Base-by-base conservation (phyloP, 2,329 filamentous ascomycete genomes). In the Diaporthe sp. region DNA sequence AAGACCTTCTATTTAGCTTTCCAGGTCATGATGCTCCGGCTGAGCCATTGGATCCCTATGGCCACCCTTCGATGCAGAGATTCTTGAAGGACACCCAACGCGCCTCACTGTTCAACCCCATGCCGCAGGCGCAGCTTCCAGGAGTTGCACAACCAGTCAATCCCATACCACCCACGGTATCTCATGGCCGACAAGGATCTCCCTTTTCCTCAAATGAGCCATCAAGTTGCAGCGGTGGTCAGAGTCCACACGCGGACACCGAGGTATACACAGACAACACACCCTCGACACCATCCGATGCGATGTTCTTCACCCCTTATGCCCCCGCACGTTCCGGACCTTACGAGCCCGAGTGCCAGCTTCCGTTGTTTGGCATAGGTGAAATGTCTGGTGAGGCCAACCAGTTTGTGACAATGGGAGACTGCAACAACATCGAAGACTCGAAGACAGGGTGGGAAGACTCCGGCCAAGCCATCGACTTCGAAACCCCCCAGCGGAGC, bases 211-310 rank as follows among this genome's bases (percentile, higher is more conserved):
- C 84, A 17, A 80, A 83, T 38, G 80, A 79, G 52, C 80, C 81
- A 22, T 82, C 83, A 6, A 84, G 84, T 30, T 83, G 82, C 72
- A 82, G 83, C 73, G 83, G 81, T 69, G 80, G 79, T 35, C 80
- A 81, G 30, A 86, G 85, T 50, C 85, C 85, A 22, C 81, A 80
- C 4, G 78, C 82, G 6, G 84, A 86, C n/a, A 82, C 81, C 72
- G 85, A 87, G 68, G 80, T 81, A 33, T 82, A 80, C 68, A 80
- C 81, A 69, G 79, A 81, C 71, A 76, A 79, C 66, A 80, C 80
- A n/a, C 85, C 84, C 13, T 79, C 80, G 38, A 86, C 86, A 3
- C 84, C 85, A 2, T 79, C 81, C 17, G 85, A 85, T 57, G 78
- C 80, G 40, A 71, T 77, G 33, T 61, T 80, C 25, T 77, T 82